Conservation (phyloP, 306 rosid species). For the Gastrolobium bilobum region DNA sequence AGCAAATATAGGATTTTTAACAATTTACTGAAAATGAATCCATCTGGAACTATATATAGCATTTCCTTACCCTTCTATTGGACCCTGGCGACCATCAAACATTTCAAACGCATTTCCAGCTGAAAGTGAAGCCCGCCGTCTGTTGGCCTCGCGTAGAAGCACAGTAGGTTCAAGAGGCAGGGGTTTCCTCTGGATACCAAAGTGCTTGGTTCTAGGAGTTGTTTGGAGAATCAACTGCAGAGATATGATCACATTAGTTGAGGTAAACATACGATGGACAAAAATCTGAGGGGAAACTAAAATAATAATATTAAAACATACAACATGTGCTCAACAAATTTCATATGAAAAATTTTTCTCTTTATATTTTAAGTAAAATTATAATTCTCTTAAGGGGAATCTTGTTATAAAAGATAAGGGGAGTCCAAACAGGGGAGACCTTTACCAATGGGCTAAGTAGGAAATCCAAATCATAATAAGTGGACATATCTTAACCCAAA, state of each 20-base stretch:
- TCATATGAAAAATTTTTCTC: background rate
- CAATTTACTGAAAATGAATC: slow-evolving; percentile 38
- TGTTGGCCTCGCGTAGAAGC: slow-evolving; percentile 94
- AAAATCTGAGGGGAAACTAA: slow-evolving; percentile 29
- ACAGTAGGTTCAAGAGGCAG: slow-evolving; percentile 96
- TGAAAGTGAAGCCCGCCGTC: slow-evolving; percentile 98
- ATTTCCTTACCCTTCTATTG: slow-evolving; percentile 77
- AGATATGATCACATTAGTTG: slow-evolving; percentile 36
- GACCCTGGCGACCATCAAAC: slow-evolving; percentile 71
- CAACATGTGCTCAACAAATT: slow-evolving; percentile 22
- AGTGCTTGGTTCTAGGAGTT: slow-evolving; percentile 72
- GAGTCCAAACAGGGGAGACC: no score
- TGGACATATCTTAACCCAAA: no score
- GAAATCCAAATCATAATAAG: no score
- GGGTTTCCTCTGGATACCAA: slow-evolving; percentile 88
- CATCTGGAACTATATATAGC: slow-evolving; percentile 40
- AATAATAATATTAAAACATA: slow-evolving; percentile 32
- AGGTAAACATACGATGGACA: slow-evolving; percentile 12
- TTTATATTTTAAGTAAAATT: slow-evolving; percentile 20
- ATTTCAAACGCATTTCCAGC: slow-evolving; percentile 84
- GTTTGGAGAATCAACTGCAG: slow-evolving; percentile 87
- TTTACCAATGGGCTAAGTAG: no score
- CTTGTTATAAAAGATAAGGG: no score
- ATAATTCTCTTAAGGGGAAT: slow-evolving; percentile 17
- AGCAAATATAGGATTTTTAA: slow-evolving; percentile 32